Conservation (phyloP, 306 rosid genomes). For the Macrotyloma uniflorum region DNA sequence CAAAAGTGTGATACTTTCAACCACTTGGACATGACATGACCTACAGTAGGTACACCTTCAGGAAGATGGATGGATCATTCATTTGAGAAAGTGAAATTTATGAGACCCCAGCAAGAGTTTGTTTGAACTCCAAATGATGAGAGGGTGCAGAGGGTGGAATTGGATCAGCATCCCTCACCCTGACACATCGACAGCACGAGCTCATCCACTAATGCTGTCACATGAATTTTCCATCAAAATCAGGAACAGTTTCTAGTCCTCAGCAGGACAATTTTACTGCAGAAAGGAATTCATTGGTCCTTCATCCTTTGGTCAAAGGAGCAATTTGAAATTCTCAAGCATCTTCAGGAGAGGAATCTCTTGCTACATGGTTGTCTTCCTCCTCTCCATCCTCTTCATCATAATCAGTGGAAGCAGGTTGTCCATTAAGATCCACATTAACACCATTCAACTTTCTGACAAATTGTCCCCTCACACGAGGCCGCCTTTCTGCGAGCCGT, state of each 20-base stretch:
- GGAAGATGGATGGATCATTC: conserved; percentile 3
- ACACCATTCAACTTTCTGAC: conserved; percentile 83
- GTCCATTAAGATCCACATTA: conserved; percentile 85
- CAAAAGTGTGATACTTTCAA: conserved; percentile 28
- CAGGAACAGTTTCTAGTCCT: background rate
- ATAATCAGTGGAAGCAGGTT: conserved; percentile 69
- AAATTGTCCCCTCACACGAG: conserved; percentile 92
- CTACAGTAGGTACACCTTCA: conserved; percentile 14
- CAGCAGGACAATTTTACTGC: background rate
- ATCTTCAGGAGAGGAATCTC: conserved; percentile 48
- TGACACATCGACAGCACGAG: background rate
- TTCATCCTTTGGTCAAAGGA: conserved; percentile 8
- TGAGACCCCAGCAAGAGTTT: background rate
- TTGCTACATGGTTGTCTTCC: conserved; percentile 48
- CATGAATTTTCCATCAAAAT: conserved; percentile 28
- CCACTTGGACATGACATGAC: conserved; percentile 20
- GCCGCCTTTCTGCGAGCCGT: conserved; percentile 87
- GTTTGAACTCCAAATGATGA: conserved; percentile 24
- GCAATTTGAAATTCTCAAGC: conserved; percentile 35
- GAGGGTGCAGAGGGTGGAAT: background rate
- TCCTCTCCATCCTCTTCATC: conserved; percentile 75
- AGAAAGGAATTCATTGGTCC: conserved; percentile 12
- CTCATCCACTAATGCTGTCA: conserved; percentile 13
- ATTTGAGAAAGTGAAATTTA: background rate
- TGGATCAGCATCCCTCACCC: background rate